These are phyloP conservation scores for Solanum dulcamara DNA, from an alignment of 257 asterid species.

Conservation along the genomic window DNA sequence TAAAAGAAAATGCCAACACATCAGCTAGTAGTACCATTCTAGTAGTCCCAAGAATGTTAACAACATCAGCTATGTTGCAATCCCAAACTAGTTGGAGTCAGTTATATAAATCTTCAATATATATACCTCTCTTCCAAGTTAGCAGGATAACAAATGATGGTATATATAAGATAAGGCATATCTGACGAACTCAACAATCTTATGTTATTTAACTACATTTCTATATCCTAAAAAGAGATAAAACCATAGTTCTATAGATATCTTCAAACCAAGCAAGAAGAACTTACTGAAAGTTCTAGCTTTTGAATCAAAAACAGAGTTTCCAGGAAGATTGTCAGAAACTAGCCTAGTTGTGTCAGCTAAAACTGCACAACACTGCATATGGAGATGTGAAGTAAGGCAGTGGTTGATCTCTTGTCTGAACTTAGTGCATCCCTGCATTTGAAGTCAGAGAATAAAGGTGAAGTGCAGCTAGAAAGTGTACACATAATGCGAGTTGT, in stretches of 20 bases:
- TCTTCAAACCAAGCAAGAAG: neutral
- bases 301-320: neutral
- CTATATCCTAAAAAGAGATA: neutral
- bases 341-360: neutral
- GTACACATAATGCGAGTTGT: neutral
- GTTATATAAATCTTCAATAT: neutral
- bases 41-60: neutral
- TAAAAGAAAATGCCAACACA: neutral
- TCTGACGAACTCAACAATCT: neutral
- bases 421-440: neutral
- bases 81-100: neutral
- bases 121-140: neutral
- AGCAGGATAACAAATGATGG: neutral
- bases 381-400: neutral
- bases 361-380: neutral
- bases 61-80: neutral
- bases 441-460: neutral
- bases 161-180: neutral
- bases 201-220: neutral
- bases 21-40: neutral
- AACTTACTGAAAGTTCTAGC: neutral
- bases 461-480: neutral
- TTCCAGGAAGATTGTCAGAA: neutral
- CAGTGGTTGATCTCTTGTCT: neutral
- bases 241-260: neutral